Evolutionary conservation across 2,329 filamentous ascomycete species (phyloP), one percentile per base, ranked within the genome.

Genomic region (Acephala macrosclerotiorum): DNA sequence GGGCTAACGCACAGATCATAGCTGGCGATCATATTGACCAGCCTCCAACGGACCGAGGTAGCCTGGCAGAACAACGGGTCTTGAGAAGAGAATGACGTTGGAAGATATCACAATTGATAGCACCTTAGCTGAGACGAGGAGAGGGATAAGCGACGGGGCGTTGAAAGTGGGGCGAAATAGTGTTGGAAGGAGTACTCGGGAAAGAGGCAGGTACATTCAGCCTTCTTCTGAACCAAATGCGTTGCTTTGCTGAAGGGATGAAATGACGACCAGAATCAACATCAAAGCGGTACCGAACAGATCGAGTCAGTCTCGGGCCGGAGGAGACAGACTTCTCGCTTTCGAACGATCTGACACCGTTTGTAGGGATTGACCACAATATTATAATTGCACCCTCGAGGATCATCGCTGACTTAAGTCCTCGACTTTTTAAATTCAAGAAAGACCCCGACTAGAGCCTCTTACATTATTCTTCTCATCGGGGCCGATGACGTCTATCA

Each of bases 11-110:
- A 18, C 14, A 14, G n/a, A 33, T 45, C 16, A 20, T 60, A 60
- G 57, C 12, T 20, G 58, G 18, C 26, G 58, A 60, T 60, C 58
- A 35, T 60, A 60, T 60, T 29, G 40, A 29, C 58, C 16, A 42
- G 58, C 29, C 29, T 33, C 29, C 29, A 33, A 33, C 29, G 4
- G 9, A 22, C 4, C 20, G 42, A 3, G 3, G 33, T 49, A 60
- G 58, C 58, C 51, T 60, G 42, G 36, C 58, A 51, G 26, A 25
- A 25, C 57, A 38, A 6, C 57, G 36, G 22, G 20, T 47, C 29
- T 18, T 33, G 26, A n/a, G 47, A 22, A 14, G 22, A 53, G 26
- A 25, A 53, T 22, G 49, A 16, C 49, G 22, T 12, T 6, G 22
- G 18, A 49, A 47, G 20, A n/a, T n/a, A n/a, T n/a, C n/a, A n/a